phyloP scores from a whole-genome alignment of 352 stramenopile species.

The Globisporangium polare region DNA sequence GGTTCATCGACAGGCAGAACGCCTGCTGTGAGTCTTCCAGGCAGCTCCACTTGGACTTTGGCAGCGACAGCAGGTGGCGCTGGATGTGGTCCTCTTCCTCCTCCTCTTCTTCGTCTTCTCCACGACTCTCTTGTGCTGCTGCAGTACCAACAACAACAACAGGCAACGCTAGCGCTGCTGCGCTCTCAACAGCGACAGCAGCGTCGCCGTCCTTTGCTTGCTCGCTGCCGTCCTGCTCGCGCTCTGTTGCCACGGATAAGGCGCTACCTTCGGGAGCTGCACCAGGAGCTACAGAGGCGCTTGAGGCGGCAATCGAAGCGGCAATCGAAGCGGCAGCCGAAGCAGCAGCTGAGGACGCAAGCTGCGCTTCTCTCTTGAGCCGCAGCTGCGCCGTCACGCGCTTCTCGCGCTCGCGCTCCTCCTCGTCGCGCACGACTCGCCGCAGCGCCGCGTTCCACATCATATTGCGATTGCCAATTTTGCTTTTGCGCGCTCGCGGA shows the following conservation, averaged over 20 bases:
- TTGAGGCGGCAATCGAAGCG: neutral
- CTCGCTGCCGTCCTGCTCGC: neutral
- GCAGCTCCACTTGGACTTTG: slow-evolving; percentile 45
- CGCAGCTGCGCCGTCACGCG: slow-evolving; percentile 25
- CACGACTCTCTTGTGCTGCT: slow-evolving; percentile 3
- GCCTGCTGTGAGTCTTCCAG: slow-evolving; percentile 78
- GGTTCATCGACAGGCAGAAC: slow-evolving; percentile 65
- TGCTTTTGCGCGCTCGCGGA: too few relatives aligned
- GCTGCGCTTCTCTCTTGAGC: slow-evolving; percentile 23
- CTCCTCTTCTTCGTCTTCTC: slow-evolving; percentile 16
- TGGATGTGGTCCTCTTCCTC: slow-evolving; percentile 51
- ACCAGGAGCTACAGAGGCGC: neutral
- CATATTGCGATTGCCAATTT: too few relatives aligned
- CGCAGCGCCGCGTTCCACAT: slow-evolving; percentile 28
- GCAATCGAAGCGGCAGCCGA: neutral
- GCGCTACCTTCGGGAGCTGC: neutral
- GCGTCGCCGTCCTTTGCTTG: neutral
- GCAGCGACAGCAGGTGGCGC: slow-evolving; percentile 54
- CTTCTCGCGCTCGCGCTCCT: slow-evolving; percentile 31
- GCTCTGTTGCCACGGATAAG: neutral
- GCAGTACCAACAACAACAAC: neutral
- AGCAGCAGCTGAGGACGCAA: too few relatives aligned
- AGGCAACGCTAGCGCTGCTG: too few relatives aligned
- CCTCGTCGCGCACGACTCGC: slow-evolving; percentile 30
- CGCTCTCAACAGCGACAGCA: neutral